A percentile compares a stretch with the other conserved stretches of the same genome.
Conservation (phyloP, 2,329 filamentous ascomycete genomes). For the Xylaria sp. region DNA sequence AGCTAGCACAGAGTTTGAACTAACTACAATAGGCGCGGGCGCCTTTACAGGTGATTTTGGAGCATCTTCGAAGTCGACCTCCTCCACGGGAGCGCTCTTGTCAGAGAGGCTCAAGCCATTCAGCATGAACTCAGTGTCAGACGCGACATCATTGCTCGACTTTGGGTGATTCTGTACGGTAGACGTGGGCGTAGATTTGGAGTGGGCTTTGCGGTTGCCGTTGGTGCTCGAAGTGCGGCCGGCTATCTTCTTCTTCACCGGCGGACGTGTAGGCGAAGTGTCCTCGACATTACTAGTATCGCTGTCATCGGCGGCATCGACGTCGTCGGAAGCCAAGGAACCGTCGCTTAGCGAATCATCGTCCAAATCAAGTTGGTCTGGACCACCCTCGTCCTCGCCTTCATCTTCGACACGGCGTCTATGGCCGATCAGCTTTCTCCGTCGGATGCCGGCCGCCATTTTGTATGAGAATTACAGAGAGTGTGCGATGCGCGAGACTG, state of each 20-base stretch:
- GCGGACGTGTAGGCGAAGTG: constrained; percentile 60
- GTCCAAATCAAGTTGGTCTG: constrained; percentile 67
- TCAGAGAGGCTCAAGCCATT: constrained; percentile 63
- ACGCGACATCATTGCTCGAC: constrained; percentile 54
- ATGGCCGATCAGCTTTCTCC: constrained; percentile 74
- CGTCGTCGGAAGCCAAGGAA: constrained; percentile 71
- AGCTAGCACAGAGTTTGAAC: constrained; percentile 60
- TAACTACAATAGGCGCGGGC: constrained; percentile 64
- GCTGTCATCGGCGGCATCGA: constrained; percentile 69
- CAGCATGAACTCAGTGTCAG: constrained; percentile 70
- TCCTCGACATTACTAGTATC: constrained; percentile 73
- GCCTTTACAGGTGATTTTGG: constrained; percentile 55
- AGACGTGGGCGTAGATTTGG: constrained; percentile 47
- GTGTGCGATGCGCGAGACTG: constrained; percentile 32
- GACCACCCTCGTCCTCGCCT: constrained; percentile 73
- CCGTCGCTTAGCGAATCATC: constrained; percentile 75
- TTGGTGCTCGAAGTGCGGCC: constrained; percentile 50
- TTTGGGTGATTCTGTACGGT: constrained; percentile 50
- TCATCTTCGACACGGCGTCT: constrained; percentile 77
- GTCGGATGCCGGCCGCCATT: constrained; percentile 65
- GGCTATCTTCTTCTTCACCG: constrained; percentile 47
- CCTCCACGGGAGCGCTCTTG: constrained; percentile 55
- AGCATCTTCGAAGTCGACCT: constrained; percentile 60
- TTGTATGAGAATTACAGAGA: constrained; percentile 41
- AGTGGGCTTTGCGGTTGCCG: constrained; percentile 47